Percentiles rank a stretch among this genome's conserved stretches.
Evolutionary conservation across 345 rosid genomes (phyloP).

Genomic region (Rhizophora mangle): DNA sequence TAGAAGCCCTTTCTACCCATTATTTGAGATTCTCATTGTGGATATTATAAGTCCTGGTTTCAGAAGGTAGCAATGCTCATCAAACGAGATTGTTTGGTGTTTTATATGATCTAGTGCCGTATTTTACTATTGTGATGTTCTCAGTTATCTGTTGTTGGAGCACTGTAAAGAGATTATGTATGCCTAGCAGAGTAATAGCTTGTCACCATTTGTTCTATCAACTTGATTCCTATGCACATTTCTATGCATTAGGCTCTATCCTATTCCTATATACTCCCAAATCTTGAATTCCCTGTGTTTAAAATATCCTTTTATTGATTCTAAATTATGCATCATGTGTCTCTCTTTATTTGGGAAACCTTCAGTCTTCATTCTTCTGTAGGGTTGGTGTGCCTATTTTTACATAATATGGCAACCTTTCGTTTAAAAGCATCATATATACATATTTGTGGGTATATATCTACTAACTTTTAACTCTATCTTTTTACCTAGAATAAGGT

Average conservation of each 20-base stretch:
- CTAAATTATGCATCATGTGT: neutral
- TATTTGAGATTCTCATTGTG: no score
- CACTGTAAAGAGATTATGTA: neutral
- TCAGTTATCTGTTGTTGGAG: neutral
- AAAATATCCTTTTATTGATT: neutral
- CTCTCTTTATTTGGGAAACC: neutral
- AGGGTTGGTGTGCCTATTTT: neutral
- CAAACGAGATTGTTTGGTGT: constrained; percentile 7
- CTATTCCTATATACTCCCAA: neutral
- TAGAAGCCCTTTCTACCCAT: no score
- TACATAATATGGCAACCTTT: neutral
- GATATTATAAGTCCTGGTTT: no score
- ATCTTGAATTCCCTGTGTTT: neutral
- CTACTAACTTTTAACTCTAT: constrained; percentile 7
- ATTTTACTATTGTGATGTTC: neutral
- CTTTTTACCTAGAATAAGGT: neutral
- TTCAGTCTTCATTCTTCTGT: constrained; percentile 9
- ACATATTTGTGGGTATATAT: neutral
- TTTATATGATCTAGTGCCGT: neutral
- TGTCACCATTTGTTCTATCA: neutral
- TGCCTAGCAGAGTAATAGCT: neutral
- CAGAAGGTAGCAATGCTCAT: neutral
- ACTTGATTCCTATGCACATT: neutral
- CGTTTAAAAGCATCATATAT: neutral
- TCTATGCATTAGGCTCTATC: neutral